A percentile compares a stretch with the other conserved stretches of the same genome.
These are phyloP conservation scores for Garcia nutans DNA, from an alignment of 345 rosid species.

Conservation along the genomic window DNA sequence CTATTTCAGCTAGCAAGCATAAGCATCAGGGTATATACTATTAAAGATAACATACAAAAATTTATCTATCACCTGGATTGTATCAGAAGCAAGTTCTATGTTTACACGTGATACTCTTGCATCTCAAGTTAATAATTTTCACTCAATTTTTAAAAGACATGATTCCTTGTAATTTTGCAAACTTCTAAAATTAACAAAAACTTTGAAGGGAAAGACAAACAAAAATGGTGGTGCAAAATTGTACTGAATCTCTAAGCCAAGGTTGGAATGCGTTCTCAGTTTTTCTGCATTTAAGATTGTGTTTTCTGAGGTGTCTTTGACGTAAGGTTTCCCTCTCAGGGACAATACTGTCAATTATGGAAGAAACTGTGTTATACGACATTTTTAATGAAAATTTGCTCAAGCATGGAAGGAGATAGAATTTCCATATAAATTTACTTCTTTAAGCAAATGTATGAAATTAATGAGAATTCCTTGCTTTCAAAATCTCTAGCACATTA, in stretches of 20 bases:
- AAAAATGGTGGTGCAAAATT: background rate
- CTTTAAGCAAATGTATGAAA: background rate
- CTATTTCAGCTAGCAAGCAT: background rate
- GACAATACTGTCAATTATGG: background rate
- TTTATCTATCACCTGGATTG: background rate
- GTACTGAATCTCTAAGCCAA: background rate
- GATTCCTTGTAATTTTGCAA: background rate
- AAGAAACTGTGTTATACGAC: background rate
- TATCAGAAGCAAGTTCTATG: background rate
- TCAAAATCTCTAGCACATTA: background rate
- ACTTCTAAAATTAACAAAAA: background rate
- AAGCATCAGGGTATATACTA: background rate
- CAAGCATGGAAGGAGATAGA: background rate
- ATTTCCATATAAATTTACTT: background rate
- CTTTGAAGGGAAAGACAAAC: background rate
- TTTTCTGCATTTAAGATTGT: background rate
- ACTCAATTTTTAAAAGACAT: background rate
- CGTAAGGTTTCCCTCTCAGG: background rate
- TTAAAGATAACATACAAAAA: background rate
- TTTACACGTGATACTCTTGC: background rate
- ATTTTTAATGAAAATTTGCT: background rate
- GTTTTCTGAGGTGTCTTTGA: background rate
- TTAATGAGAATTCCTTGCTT: background rate
- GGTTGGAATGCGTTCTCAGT: background rate
- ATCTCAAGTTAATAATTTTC: background rate